Evolutionary conservation across 371 early-diverging fungal species (phyloP), one percentile per base, ranked within the genome.

Genomic region (Cokeromyces recurvatus): DNA sequence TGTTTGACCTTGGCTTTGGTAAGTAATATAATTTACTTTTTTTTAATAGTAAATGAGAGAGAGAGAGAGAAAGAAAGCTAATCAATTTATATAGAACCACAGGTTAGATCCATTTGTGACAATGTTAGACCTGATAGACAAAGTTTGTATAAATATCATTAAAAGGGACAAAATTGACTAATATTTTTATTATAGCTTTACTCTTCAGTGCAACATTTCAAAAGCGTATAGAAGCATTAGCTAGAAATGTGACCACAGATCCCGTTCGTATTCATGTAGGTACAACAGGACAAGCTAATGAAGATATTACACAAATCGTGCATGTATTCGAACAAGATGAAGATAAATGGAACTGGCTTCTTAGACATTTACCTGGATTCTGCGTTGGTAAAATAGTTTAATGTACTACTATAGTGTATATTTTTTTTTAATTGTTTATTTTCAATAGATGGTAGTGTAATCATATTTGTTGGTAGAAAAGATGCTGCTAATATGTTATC

Each of bases 171-270:
- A 11, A 34, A 15, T 14, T 34, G 35, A 6, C 4, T 36, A n/a
- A 22, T 2, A 24, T 23, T 10, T 24, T 11, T 11, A 40, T 23
- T 7, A 49, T 57, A 84, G 86, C 97, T 14, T 79, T 99, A 17
- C 87, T 99, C 79, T 99, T 98, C 87, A 94, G 94, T 67, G 99
- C 99, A 0, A 99, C 99, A 0, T 99, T 98, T 87, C 99, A 98
- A 32, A 90, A 86, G 63, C 88, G 90, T 57, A 97, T 99, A 16
- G 90, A 94, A 59, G 60, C 57, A 21, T 80, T 99, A 12, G 98
- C 99, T 5, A 78, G 89, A 17, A 91, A 89, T 59, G 95, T 90
- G 37, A 85, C 92, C 71, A 74, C 68, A n/a, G 92, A 96, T 52
- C 91, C 90, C 48, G 82, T 95, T 48, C 87, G 96, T 53, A 94